Percentiles rank a stretch among this genome's conserved stretches.
Evolutionary conservation across 768 basidiomycete species (phyloP).

Genomic region (Leccinum subgranulosum): DNA sequence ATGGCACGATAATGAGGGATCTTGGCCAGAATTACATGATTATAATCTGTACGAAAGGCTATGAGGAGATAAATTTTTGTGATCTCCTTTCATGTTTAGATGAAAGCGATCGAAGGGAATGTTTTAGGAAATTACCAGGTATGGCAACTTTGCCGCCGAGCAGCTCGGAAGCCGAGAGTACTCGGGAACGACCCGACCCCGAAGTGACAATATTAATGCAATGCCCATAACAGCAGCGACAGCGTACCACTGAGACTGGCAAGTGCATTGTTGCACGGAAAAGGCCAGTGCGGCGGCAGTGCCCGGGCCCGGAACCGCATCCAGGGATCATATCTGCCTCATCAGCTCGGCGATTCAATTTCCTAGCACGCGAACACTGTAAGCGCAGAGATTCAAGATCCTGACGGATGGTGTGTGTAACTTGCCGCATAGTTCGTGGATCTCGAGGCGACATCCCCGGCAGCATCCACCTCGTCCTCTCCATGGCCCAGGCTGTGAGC

Average conservation of each 20-base stretch:
- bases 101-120: not conserved
- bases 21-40: not conserved
- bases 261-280: constrained; percentile 9
- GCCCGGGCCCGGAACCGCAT: no score
- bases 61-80: not conserved
- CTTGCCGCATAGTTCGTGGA: not conserved
- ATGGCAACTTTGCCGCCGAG: constrained; percentile 12
- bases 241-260: not conserved
- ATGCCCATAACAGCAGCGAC: not conserved
- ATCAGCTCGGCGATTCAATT: not conserved
- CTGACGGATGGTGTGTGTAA: not conserved
- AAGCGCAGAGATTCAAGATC: not conserved
- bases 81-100: not conserved
- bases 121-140: not conserved
- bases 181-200: not conserved
- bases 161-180: not conserved
- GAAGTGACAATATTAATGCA: not conserved
- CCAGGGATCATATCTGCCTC: no score
- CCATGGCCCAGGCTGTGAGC: not conserved
- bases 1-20: not conserved
- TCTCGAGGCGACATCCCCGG: not conserved
- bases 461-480: not conserved
- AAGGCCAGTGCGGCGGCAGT: no score
- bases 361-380: not conserved
- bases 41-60: not conserved